Base-by-base conservation (phyloP, 2,329 filamentous ascomycete genomes). In the Calonectria pseudoturangicola region DNA sequence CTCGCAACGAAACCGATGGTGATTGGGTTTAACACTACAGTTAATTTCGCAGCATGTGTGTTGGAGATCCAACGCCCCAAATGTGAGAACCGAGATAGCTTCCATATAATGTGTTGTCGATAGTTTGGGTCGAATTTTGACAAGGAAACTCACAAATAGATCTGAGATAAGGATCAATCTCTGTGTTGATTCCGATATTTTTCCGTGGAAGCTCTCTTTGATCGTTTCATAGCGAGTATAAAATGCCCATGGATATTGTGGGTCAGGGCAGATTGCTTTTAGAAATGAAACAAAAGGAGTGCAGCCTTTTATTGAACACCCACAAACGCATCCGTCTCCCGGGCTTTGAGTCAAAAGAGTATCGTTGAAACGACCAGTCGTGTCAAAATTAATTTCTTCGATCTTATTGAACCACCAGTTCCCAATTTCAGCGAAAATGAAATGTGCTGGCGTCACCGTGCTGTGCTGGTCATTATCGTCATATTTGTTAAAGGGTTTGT, bases 401-500 rank as follows among this genome's bases (percentile, higher is more conserved):
- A 10, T 16, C 8, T 12, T 21, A 16, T 0, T 12, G 3, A 21
- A 2, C 50, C 50, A 56, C 15, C 6, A 21, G 3, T 36, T 21
- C 9, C 28, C 50, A 21, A 56, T 12, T 7, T 18, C 9, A 12
- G 50, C 18, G 1, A 56, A 15, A 2, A 56, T 5, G 50, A 56
- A 56, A 56, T 56, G 50, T 8, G 28, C 50, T 12, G 50, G 28
- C 5, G 50, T 56, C 18, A 18, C 2, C 33, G 8, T n/a, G 16
- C 15, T 36, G 1, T 5, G 5, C 18, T 21, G 0, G 13, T 2
- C 2, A 8, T 56, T 13, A 10, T 2, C 16, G 1, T 30, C 6
- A 1, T 16, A 21, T n/a, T 3, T 21, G 0, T 12, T 1, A 4
- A 1, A 12, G 18, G 4, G 3, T 5, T 12, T 3, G 2, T 33